Evolutionary conservation across 2,329 filamentous ascomycete species (phyloP).

Genomic region (Beauveria sp.): DNA sequence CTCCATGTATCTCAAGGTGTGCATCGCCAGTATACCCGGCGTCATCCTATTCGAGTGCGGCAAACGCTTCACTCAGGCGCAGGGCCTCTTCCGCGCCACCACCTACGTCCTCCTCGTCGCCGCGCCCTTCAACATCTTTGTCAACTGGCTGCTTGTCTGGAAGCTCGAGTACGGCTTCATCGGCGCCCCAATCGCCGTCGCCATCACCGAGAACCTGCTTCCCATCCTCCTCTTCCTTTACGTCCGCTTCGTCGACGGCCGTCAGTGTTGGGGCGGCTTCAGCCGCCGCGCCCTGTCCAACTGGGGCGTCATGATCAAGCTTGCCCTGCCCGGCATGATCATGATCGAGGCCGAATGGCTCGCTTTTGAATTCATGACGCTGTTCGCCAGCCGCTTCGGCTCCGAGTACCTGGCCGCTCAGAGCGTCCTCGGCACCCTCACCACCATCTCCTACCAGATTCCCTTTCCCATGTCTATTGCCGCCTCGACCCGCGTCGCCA

Average conservation of each 20-base stretch:
- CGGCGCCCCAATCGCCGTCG: conserved; percentile 75
- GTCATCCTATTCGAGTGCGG: conserved; percentile 70
- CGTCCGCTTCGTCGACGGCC: conserved; percentile 64
- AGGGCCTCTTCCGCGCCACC: conserved; percentile 71
- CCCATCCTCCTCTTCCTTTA: conserved; percentile 72
- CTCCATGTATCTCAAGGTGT: conserved; percentile 63
- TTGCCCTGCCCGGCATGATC: conserved; percentile 80
- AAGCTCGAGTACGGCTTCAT: conserved; percentile 61
- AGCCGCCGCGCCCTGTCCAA: conserved; percentile 62
- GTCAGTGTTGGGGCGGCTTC: conserved; percentile 79
- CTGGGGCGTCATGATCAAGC: conserved; percentile 74
- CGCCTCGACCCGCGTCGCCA: conserved; percentile 79
- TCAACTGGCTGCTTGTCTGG: conserved; percentile 78
- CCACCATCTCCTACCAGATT: conserved; percentile 78
- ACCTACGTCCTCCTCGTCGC: conserved; percentile 70
- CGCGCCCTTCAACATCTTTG: conserved; percentile 66
- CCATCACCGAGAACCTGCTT: conserved; percentile 69
- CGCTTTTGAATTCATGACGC: conserved; percentile 83
- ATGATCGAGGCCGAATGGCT: conserved; percentile 95
- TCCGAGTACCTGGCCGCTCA: conserved; percentile 79
- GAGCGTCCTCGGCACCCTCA: conserved; percentile 71
- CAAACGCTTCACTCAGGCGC: conserved; percentile 76
- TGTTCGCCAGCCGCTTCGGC: conserved; percentile 74
- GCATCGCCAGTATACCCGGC: conserved; percentile 66
- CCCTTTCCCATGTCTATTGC: conserved; percentile 89